Evolutionary conservation across 805 yeast species (phyloP).

Genomic region (Candida fluviatilis): DNA sequence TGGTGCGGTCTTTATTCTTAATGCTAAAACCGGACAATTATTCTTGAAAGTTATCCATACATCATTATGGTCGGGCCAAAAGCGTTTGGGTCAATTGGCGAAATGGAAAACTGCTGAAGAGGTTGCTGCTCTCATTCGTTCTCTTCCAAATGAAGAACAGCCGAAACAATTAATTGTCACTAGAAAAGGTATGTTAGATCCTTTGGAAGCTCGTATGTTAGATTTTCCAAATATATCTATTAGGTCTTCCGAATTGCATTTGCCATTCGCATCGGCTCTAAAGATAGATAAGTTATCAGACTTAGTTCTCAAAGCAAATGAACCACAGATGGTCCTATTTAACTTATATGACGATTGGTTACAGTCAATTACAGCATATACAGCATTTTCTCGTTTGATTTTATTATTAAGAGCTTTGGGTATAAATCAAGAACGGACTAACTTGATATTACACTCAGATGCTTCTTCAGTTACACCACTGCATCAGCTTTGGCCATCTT

Average conservation of each 20-base stretch:
- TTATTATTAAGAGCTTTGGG: slow-evolving; percentile 79
- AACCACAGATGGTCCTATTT: slow-evolving; percentile 88
- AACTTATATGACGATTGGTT: slow-evolving; percentile 96
- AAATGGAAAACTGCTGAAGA: slow-evolving; percentile 99
- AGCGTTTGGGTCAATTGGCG: slow-evolving; percentile 85
- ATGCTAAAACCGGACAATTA: slow-evolving; percentile 88
- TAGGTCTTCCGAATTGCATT: slow-evolving; percentile 80
- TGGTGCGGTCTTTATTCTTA: slow-evolving; percentile 86
- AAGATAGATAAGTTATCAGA: slow-evolving; percentile 76
- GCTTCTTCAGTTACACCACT: slow-evolving; percentile 61
- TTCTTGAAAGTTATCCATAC: slow-evolving; percentile 88
- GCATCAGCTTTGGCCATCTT: slow-evolving; percentile 92
- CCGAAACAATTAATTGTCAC: slow-evolving; percentile 91
- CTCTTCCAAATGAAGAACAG: slow-evolving; percentile 89
- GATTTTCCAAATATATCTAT: slow-evolving; percentile 92
- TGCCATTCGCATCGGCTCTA: slow-evolving; percentile 87
- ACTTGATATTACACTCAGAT: slow-evolving; percentile 72
- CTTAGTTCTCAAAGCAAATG: slow-evolving; percentile 78
- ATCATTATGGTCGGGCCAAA: slow-evolving; percentile 96
- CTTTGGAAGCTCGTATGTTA: slow-evolving; percentile 93
- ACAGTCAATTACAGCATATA: slow-evolving; percentile 72
- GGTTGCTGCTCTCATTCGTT: slow-evolving; percentile 83
- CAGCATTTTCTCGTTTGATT: slow-evolving; percentile 88
- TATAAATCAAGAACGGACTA: slow-evolving; percentile 72
- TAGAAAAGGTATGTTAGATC: slow-evolving; percentile 87